Evolutionary conservation across 1,284 basidiomycete genomes (phyloP).

Genomic region (Pascua sp.): DNA sequence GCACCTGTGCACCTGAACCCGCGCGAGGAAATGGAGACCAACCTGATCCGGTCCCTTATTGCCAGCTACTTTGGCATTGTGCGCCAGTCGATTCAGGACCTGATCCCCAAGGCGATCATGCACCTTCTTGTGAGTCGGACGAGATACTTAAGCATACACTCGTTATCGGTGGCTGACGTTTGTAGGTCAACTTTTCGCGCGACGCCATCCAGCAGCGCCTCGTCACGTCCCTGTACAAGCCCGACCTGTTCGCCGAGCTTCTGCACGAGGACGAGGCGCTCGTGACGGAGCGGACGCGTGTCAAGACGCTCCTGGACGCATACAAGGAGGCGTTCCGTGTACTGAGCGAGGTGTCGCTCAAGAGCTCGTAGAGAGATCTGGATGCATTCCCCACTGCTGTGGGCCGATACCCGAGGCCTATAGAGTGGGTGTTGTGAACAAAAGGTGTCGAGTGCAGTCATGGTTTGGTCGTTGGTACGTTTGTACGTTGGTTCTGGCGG

Average conservation of each 20-base stretch:
- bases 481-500: too few relatives aligned
- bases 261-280: constrained; percentile 94
- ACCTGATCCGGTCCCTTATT: constrained; percentile 89
- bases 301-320: constrained; percentile 91
- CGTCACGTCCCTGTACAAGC: constrained; percentile 89
- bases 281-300: constrained; percentile 85
- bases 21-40: constrained; percentile 94
- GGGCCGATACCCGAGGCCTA: too few relatives aligned
- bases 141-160: too few relatives aligned
- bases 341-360: constrained; percentile 48
- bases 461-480: too few relatives aligned
- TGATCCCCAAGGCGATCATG: constrained; percentile 96
- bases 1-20: constrained; percentile 58
- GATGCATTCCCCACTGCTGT: not conserved
- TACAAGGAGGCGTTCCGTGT: constrained; percentile 93
- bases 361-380: constrained; percentile 28
- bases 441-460: too few relatives aligned
- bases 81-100: constrained; percentile 92
- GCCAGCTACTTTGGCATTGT: constrained; percentile 94
- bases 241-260: constrained; percentile 83
- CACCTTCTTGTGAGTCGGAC: constrained; percentile 54
- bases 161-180: not conserved
- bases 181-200: constrained; percentile 88
- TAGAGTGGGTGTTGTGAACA: too few relatives aligned
- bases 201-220: constrained; percentile 94